These are phyloP conservation scores for Dactylella cylindrospora DNA, from an alignment of 2,329 filamentous ascomycete species.

Conservation along the genomic window DNA sequence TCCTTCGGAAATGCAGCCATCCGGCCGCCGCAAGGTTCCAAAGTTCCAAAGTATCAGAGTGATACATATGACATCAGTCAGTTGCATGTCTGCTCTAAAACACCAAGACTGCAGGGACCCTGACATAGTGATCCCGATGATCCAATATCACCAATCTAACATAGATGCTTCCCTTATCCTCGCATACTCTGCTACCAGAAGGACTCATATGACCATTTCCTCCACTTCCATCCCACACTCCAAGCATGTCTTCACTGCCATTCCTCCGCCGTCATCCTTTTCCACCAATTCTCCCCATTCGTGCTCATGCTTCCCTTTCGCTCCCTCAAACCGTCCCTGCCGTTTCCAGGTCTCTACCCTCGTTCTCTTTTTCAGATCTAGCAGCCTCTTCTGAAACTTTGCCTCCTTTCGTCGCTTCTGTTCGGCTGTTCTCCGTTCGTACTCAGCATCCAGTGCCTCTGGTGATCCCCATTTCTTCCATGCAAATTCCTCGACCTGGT, in stretches of 20 bases:
- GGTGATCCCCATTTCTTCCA: conserved; percentile 90
- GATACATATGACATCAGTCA: conserved; percentile 36
- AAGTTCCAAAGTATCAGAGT: conserved; percentile 31
- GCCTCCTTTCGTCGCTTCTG: conserved; percentile 84
- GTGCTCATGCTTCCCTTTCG: conserved; percentile 75
- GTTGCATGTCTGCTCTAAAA: not conserved
- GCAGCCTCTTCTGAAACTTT: conserved; percentile 85
- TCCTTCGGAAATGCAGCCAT: conserved; percentile 9
- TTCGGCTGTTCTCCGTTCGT: conserved; percentile 72
- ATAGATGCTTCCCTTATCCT: not conserved
- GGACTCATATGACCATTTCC: conserved; percentile 65
- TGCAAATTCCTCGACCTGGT: conserved; percentile 91
- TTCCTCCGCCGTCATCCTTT: conserved; percentile 63
- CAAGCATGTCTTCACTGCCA: conserved; percentile 77
- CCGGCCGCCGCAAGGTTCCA: conserved; percentile 1
- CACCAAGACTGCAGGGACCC: not conserved
- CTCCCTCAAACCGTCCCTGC: conserved; percentile 60
- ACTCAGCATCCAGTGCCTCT: conserved; percentile 84
- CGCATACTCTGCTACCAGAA: not conserved
- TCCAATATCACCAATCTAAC: conserved; percentile 8
- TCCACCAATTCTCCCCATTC: conserved; percentile 76
- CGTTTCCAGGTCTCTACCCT: conserved; percentile 84
- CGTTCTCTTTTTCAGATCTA: conserved; percentile 90
- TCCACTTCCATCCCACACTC: conserved; percentile 78
- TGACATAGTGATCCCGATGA: conserved; percentile 10